phyloP scores from a whole-genome alignment of 2,329 filamentous ascomycete species.

The Phyllosticta paracitricarpa region DNA sequence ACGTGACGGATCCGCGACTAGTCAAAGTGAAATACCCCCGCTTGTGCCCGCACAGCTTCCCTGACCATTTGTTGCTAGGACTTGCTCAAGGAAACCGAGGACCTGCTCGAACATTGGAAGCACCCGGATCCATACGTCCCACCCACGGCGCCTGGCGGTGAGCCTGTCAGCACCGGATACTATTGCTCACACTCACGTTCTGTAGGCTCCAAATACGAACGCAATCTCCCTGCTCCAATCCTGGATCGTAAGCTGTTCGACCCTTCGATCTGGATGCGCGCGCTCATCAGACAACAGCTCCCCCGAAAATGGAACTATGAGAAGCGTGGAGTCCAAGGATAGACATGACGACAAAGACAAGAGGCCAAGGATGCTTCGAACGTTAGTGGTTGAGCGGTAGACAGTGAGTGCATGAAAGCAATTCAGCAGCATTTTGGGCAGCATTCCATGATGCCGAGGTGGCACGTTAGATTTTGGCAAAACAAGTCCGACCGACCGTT shows the following conservation, averaged over 20 bases:
- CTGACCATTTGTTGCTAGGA: conserved; percentile 44
- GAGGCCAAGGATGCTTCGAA: background rate
- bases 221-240: conserved; percentile 74
- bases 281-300: conserved; percentile 1
- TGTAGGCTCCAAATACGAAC: conserved; percentile 86
- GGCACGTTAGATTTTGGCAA: too few relatives aligned
- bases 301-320: conserved; percentile 10
- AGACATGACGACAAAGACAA: background rate
- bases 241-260: conserved; percentile 60
- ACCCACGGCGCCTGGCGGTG: conserved; percentile 89
- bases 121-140: conserved; percentile 88
- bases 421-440: too few relatives aligned
- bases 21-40: conserved; percentile 56
- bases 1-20: conserved; percentile 73
- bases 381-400: too few relatives aligned
- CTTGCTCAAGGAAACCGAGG: conserved; percentile 78
- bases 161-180: conserved; percentile 21
- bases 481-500: too few relatives aligned
- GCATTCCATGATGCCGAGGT: too few relatives aligned
- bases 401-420: too few relatives aligned
- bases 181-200: conserved; percentile 9
- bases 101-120: conserved; percentile 85
- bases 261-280: background rate
- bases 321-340: background rate
- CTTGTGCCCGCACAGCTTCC: background rate